These are phyloP conservation scores for Lyophyllum atratum DNA, from an alignment of 768 basidiomycete genomes.

Conservation along the genomic window DNA sequence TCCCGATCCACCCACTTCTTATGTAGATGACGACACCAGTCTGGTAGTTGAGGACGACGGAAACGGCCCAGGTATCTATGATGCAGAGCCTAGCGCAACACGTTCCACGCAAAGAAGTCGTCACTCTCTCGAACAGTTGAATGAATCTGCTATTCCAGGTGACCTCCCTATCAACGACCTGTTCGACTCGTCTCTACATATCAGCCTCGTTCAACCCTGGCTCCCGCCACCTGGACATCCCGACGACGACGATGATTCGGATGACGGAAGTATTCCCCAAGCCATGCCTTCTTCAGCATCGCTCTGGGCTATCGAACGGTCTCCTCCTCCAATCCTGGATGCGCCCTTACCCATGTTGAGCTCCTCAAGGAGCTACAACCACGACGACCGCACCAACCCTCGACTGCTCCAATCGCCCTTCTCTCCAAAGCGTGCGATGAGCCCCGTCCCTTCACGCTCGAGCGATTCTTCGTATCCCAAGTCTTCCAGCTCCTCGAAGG, in stretches of 20 bases:
- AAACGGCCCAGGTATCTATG: not conserved
- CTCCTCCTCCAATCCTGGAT: not conserved
- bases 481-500: not conserved
- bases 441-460: not conserved
- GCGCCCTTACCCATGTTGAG: not conserved
- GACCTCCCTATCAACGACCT: not conserved
- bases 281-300: constrained; percentile 29
- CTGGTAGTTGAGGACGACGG: constrained; percentile 1
- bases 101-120: not conserved
- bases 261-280: constrained; percentile 17
- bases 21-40: constrained; percentile 10
- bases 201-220: not conserved
- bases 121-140: not conserved
- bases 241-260: constrained; percentile 9
- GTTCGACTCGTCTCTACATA: constrained; percentile 5
- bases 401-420: constrained; percentile 7
- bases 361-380: not conserved
- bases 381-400: not conserved
- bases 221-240: not conserved
- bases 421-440: not conserved
- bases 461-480: not conserved
- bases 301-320: constrained; percentile 6
- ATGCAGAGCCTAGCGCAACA: not conserved
- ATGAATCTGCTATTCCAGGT: not conserved
- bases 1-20: constrained; percentile 19